Conservation (phyloP, 2,329 filamentous ascomycete genomes). For the Ambrosiella beaveri region DNA sequence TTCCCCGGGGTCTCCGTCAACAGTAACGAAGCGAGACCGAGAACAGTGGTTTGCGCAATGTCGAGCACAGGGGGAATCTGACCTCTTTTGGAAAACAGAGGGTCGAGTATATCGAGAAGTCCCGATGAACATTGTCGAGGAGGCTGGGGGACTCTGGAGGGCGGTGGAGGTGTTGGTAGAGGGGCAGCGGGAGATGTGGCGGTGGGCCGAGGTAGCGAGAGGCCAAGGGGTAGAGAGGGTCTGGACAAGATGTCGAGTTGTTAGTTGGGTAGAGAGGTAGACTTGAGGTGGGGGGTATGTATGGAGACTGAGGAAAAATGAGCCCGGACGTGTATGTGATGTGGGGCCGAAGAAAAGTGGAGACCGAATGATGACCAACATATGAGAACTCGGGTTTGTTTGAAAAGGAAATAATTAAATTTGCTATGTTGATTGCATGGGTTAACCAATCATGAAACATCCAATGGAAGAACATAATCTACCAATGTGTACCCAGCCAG, state of each 20-base stretch:
- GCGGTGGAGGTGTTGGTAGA: slow-evolving; percentile 9
- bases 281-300: not conserved
- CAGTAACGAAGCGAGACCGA: not conserved
- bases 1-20: not conserved
- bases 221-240: slow-evolving; percentile 8
- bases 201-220: slow-evolving; percentile 6
- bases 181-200: slow-evolving; percentile 7
- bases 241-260: slow-evolving; percentile 9
- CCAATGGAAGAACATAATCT: not conserved
- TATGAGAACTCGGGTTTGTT: not conserved
- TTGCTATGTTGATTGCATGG: not conserved
- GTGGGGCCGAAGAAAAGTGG: not conserved
- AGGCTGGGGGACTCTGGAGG: slow-evolving; percentile 6
- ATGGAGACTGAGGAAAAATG: not conserved
- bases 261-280: slow-evolving; percentile 8
- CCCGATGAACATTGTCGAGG: not conserved
- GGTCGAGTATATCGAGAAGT: slow-evolving; percentile 8
- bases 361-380: no score
- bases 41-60: slow-evolving; percentile 4
- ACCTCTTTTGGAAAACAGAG: slow-evolving; percentile 1
- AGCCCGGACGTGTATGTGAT: not conserved
- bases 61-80: slow-evolving; percentile 1
- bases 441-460: not conserved
- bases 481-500: not conserved
- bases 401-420: not conserved